phyloP scores from a whole-genome alignment of 495 filamentous ascomycete genomes.

The Penicillium daleae region DNA sequence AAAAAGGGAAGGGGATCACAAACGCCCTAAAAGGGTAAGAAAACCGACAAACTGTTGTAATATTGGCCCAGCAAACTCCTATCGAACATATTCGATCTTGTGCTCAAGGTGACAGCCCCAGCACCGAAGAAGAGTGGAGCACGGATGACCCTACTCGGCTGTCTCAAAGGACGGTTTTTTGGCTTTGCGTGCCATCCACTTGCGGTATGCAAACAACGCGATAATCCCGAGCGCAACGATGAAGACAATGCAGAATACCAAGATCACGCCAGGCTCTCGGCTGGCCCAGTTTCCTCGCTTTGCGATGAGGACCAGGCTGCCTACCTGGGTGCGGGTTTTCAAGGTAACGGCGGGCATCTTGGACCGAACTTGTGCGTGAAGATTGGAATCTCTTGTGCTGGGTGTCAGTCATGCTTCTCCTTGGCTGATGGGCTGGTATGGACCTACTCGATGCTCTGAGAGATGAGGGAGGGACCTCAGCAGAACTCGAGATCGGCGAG shows the following conservation, averaged over 20 bases:
- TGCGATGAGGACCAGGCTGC: constrained; percentile 22
- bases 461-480: not conserved
- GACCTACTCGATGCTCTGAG: not conserved
- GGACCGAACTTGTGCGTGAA: not conserved
- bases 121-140: not conserved
- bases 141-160: not conserved
- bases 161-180: constrained; percentile 35
- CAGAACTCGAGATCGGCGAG: not conserved
- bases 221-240: constrained; percentile 48
- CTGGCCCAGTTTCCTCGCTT: constrained; percentile 55
- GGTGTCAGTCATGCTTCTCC: not conserved
- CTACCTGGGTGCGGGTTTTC: constrained; percentile 24
- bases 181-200: constrained; percentile 41
- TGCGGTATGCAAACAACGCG: constrained; percentile 49
- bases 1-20: no score
- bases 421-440: not conserved
- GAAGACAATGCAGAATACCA: constrained; percentile 59
- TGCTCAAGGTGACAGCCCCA: not conserved
- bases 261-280: constrained; percentile 53
- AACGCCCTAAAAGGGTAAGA: no score
- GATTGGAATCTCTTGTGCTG: not conserved
- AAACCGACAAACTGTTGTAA: not conserved
- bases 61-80: not conserved
- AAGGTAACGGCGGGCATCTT: constrained; percentile 46
- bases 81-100: not conserved